These are phyloP conservation scores for Arthrobotrys sphaeroides DNA, from an alignment of 2,329 filamentous ascomycete species.

Conservation along the genomic window DNA sequence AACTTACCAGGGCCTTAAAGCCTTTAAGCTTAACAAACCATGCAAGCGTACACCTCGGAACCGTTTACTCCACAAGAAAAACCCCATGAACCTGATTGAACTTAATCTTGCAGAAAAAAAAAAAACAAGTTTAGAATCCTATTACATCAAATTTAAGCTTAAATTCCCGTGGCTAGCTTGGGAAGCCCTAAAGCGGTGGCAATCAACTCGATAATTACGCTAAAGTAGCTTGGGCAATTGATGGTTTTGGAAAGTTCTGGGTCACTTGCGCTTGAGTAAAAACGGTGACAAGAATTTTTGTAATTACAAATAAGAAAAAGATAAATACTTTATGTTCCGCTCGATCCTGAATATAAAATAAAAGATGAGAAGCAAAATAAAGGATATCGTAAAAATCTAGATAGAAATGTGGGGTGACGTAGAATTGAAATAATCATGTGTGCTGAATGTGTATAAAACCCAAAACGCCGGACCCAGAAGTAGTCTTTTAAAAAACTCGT, in stretches of 20 bases:
- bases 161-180: too few species aligned
- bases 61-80: too few species aligned
- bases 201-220: too few species aligned
- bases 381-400: not conserved
- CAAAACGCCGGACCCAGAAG: conserved; percentile 1
- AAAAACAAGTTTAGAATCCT: too few species aligned
- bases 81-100: too few species aligned
- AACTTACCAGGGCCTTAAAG: not conserved
- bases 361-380: not conserved
- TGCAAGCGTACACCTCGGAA: too few species aligned
- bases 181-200: too few species aligned
- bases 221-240: too few species aligned
- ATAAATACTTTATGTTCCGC: not conserved
- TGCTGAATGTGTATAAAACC: not conserved
- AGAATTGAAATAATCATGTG: not conserved
- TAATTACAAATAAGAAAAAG: conserved; percentile 14
- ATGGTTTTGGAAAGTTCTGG: not conserved
- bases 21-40: too few species aligned
- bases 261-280: not conserved
- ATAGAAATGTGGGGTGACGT: conserved; percentile 7
- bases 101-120: too few species aligned
- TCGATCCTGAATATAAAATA: not conserved
- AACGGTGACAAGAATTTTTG: not conserved
- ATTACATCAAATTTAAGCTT: too few species aligned
- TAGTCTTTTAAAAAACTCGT: not conserved